These are phyloP conservation scores for Withania somnifera DNA, from an alignment of 305 asterid species.

Conservation along the genomic window DNA sequence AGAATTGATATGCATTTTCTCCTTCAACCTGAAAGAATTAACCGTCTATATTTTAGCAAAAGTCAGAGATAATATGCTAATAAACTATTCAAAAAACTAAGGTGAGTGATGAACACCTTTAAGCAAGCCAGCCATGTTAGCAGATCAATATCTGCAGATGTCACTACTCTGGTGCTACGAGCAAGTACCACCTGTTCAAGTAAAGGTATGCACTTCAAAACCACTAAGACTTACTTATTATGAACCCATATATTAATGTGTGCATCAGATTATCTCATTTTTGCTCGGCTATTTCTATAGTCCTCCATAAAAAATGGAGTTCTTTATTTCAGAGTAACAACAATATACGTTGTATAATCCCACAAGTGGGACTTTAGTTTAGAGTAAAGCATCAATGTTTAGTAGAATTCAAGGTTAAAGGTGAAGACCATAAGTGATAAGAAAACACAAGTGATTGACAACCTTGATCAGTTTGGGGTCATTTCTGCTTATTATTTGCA, in stretches of 20 bases:
- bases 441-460: neutral
- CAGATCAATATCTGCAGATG: slow-evolving; percentile 61
- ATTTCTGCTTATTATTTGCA: slow-evolving; percentile 46
- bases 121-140: slow-evolving; percentile 63
- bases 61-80: neutral
- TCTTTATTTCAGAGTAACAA: neutral
- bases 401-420: neutral
- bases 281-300: neutral
- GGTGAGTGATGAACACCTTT: slow-evolving; percentile 31
- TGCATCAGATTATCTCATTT: neutral
- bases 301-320: neutral
- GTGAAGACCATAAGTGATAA: neutral
- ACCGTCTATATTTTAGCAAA: neutral
- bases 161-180: slow-evolving; percentile 75
- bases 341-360: too few relatives aligned
- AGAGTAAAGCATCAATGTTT: neutral
- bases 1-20: slow-evolving; percentile 72
- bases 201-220: neutral
- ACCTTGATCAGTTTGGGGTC: slow-evolving; percentile 70
- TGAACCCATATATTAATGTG: neutral
- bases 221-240: neutral
- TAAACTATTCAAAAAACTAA: neutral
- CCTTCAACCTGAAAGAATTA: slow-evolving; percentile 49
- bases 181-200: slow-evolving; percentile 81
- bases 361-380: neutral